These are phyloP conservation scores for Biancaea sappan DNA, from an alignment of 306 rosid genomes.

Conservation along the genomic window DNA sequence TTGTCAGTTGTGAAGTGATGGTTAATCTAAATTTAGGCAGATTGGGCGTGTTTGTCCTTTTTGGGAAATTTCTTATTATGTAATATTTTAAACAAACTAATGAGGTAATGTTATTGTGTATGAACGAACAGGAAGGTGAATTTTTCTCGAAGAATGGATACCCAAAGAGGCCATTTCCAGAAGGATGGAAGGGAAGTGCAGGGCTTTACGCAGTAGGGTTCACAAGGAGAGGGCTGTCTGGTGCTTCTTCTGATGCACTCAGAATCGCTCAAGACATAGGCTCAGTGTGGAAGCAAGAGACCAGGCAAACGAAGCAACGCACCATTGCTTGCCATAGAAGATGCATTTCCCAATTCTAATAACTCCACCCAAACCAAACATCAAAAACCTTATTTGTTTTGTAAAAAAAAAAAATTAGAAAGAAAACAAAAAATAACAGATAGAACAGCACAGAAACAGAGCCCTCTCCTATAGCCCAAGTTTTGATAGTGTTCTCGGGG, in stretches of 20 bases:
- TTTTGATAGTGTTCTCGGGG: slow-evolving; percentile 55
- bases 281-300: slow-evolving; percentile 71
- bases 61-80: no score
- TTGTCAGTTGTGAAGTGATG: slow-evolving; percentile 28
- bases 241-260: slow-evolving; percentile 82
- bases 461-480: slow-evolving; percentile 82
- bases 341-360: slow-evolving; percentile 85
- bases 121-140: slow-evolving; percentile 67
- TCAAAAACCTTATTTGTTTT: slow-evolving; percentile 18
- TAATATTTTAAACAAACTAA: no score
- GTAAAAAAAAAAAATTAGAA: slow-evolving; percentile 34
- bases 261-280: slow-evolving; percentile 83
- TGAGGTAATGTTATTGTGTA: slow-evolving; percentile 25
- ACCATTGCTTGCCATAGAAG: slow-evolving; percentile 78
- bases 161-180: slow-evolving; percentile 79
- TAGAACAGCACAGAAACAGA: slow-evolving; percentile 47
- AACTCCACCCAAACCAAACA: background rate
- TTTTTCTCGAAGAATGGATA: slow-evolving; percentile 81
- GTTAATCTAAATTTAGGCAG: no score
- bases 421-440: slow-evolving; percentile 7
- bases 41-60: slow-evolving; percentile 34
- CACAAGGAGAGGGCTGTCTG: slow-evolving; percentile 93
- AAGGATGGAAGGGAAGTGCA: slow-evolving; percentile 86
- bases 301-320: slow-evolving; percentile 62
- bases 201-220: slow-evolving; percentile 94